Evolutionary conservation across 331 rosid genomes (phyloP), one percentile per base, ranked within the genome.

Genomic region (Acacia pycnantha): DNA sequence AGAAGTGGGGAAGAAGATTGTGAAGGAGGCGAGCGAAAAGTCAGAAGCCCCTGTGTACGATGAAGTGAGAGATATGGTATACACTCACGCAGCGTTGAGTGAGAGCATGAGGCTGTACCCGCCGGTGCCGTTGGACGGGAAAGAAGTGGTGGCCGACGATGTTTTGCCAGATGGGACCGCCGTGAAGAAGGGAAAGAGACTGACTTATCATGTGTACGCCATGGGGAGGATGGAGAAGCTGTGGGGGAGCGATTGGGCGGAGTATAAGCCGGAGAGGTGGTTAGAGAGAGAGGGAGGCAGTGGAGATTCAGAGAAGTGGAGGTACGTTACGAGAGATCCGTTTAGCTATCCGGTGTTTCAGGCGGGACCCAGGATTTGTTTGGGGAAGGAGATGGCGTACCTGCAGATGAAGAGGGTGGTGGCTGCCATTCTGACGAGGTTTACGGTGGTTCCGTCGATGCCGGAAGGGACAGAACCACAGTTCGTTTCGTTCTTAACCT

Each of bases 371-470:
- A 82, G 85, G 58, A 61, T 70, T 13, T 81, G 87, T 50, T 40
- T 84, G 47, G 87, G 84, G 2, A 84, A 76, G 44, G 87, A 84
- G 41, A 84, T 84, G 87, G 87, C 87, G 1, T 84, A 80, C 27
- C 0, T 81, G 82, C 87, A 84, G 22, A 86, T 82, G 88, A 51
- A 86, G 73, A 82, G 84, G 51, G 29, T 86, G 47, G 88, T 82
- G 53, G 82, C 77, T 24, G 79, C 77, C 0, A 19, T 86, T 70
- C 77, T 86, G 2, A 58, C 73, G 27, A 31, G 71, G 9, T 86
- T 86, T 56, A 79, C 18, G 84, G 88, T 86, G 66, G 84, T 82
- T 9, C 88, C 89, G 0, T 4, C 37, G 8, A 15, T 22, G 74
- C 21, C 18, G 2, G 29, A 76, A 1, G 74, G 59, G 16, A 66